Evolutionary conservation across 768 basidiomycete species (phyloP), one percentile per base, ranked within the genome.

Genomic region (Tulasnella sp.): DNA sequence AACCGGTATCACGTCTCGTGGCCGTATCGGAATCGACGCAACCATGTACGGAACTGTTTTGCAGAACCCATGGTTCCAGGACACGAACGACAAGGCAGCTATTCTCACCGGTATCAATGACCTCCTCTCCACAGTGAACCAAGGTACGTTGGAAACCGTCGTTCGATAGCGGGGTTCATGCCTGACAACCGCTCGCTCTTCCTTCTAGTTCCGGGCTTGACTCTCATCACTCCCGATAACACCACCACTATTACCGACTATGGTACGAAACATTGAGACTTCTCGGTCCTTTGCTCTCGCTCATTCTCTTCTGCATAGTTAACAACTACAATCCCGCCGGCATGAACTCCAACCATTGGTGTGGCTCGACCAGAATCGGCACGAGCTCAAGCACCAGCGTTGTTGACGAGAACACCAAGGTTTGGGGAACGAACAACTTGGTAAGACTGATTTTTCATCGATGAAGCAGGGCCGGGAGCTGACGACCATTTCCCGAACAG

Each of bases 281-380:
- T 54, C 6, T 67, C 17, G 38, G 38, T 31, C 67, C 45, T 64
- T 69, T 11, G 42, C 37, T 31, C n/a, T 31, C 42, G 58, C 31
- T 11, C 69, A 31, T 25, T 25, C 67, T 64, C 2, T 5, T 31
- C 29, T 64, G 6, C 12, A 4, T 78, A 85, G 84, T 88, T 19
- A 83, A 86, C 78, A 83, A 81, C 72, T 86, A 86, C 76, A 79
- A 81, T 64, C 81, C 82, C 3, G 80, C 81, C 37, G 74, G 79
- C 25, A 79, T 80, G 80, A 84, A 87, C 82, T 89, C 88, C 12
- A 91, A 91, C 79, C 89, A 91, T 81, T 90, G 89, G 89, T 86
- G 89, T 19, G 89, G 88, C 34, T 85, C 88, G 6, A 85, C 85
- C 80, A 83, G 81, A 42, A 87, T 90, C 58, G 86, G 87, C 38